Conservation (phyloP, 2,329 filamentous ascomycete species). For the Penicillium hesseltinei region DNA sequence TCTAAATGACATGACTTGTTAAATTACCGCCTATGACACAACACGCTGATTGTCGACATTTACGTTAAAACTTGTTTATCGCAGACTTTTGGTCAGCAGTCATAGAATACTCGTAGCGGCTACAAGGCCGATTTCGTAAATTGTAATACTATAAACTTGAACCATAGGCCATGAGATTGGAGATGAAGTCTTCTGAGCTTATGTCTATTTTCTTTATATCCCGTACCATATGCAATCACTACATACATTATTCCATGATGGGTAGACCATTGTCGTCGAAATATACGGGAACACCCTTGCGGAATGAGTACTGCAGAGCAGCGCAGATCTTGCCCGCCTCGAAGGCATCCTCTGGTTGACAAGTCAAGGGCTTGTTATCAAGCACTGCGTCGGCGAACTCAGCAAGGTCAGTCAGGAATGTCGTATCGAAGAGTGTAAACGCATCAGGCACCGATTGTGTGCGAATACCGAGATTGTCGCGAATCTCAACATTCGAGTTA, state of each 20-base stretch:
- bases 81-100: neutral
- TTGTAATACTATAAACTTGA: neutral
- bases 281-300: constrained; percentile 15
- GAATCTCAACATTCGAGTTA: constrained; percentile 17
- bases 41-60: no score
- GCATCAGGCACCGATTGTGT: constrained; percentile 14
- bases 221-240: neutral
- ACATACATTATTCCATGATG: constrained; percentile 10
- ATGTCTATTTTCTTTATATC: constrained; percentile 1
- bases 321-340: constrained; percentile 17
- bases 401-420: constrained; percentile 12
- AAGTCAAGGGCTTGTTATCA: constrained; percentile 16
- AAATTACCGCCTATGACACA: no score
- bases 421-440: constrained; percentile 15
- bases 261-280: constrained; percentile 15
- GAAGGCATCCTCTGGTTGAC: constrained; percentile 16
- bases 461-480: constrained; percentile 14
- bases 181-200: neutral
- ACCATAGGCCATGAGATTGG: neutral
- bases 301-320: constrained; percentile 16
- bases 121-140: neutral
- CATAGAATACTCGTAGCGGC: neutral
- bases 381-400: constrained; percentile 16
- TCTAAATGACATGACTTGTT: no score
- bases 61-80: neutral